Percentiles rank a stretch among this genome's conserved stretches.
These are phyloP conservation scores for Globisporangium middletonii DNA, from an alignment of 352 stramenopile genomes.

Conservation along the genomic window DNA sequence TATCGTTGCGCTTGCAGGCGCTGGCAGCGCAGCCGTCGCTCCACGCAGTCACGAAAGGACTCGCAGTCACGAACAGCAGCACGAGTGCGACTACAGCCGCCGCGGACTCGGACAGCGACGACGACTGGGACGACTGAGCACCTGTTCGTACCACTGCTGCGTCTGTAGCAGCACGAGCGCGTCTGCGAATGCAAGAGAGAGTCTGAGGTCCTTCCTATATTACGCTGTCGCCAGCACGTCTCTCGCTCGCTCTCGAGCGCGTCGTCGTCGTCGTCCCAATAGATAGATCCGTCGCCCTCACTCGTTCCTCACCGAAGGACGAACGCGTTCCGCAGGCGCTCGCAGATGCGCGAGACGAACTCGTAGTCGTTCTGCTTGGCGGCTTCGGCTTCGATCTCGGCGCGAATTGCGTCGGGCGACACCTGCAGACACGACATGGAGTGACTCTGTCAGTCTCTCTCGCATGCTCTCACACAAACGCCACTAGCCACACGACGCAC, in stretches of 20 bases:
- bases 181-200: constrained; percentile 9
- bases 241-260: too few species aligned
- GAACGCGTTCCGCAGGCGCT: constrained; percentile 38
- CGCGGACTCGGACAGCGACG: constrained; percentile 55
- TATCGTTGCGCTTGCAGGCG: constrained; percentile 18
- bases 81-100: constrained; percentile 4
- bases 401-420: constrained; percentile 32
- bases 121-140: constrained; percentile 79
- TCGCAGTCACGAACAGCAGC: constrained; percentile 4
- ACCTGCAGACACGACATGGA: constrained; percentile 29
- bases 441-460: background rate
- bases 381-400: constrained; percentile 37
- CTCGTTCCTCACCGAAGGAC: constrained; percentile 19
- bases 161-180: too few species aligned
- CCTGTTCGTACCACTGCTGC: background rate
- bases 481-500: constrained; percentile 20
- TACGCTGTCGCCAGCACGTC: too few species aligned
- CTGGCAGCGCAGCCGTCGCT: constrained; percentile 69
- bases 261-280: background rate
- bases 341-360: constrained; percentile 53
- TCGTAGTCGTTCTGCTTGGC: constrained; percentile 31
- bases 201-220: too few species aligned
- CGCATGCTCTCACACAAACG: background rate
- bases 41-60: constrained; percentile 38
- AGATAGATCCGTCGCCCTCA: background rate